A percentile compares a stretch with the other conserved stretches of the same genome.
These are phyloP conservation scores for Leucaena leucocephala DNA, from an alignment of 306 rosid genomes.

Conservation along the genomic window DNA sequence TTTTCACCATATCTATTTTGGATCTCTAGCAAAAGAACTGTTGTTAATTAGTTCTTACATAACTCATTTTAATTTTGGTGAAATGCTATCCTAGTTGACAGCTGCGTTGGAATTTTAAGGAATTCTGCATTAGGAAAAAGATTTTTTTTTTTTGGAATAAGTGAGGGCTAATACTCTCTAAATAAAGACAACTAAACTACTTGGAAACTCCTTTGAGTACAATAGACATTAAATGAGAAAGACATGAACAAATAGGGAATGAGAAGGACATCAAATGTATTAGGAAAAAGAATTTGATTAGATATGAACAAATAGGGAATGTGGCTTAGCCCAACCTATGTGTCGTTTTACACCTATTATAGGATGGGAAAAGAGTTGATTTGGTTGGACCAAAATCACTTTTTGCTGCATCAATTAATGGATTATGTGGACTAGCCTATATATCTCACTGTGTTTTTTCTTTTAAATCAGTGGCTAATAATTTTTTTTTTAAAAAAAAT, in stretches of 20 bases:
- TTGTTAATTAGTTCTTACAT: too few relatives aligned
- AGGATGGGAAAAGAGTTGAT: background rate
- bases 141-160: too few relatives aligned
- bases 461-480: background rate
- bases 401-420: background rate
- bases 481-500: background rate
- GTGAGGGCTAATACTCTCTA: too few relatives aligned
- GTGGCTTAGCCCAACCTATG: background rate
- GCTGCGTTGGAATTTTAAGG: background rate
- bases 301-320: background rate
- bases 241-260: too few relatives aligned
- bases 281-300: too few relatives aligned
- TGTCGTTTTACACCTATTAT: background rate
- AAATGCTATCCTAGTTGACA: background rate
- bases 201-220: too few relatives aligned
- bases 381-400: background rate
- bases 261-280: too few relatives aligned
- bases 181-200: too few relatives aligned
- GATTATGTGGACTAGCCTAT: background rate
- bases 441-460: background rate
- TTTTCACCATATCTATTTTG: too few relatives aligned
- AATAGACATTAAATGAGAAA: too few relatives aligned
- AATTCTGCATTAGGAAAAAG: background rate
- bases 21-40: too few relatives aligned
- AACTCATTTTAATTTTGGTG: too few relatives aligned